Conservation (phyloP, 352 stramenopile species). For the Halophytophthora polymorphica region DNA sequence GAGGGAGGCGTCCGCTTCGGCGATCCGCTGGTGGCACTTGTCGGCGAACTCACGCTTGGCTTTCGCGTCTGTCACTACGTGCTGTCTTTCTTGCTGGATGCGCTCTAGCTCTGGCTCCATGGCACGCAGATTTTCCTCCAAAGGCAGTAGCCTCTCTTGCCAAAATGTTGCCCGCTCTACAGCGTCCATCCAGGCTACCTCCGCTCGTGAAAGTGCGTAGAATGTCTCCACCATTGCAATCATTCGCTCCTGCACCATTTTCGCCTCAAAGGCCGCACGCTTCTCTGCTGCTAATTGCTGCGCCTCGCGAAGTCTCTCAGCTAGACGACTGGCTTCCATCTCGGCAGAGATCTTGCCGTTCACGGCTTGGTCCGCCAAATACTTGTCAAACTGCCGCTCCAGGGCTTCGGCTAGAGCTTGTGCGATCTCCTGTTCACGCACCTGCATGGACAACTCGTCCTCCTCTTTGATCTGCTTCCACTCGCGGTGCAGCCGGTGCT, state of each 20-base stretch:
- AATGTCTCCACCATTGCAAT: constrained; percentile 60
- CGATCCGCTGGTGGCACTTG: constrained; percentile 35
- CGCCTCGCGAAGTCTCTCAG: constrained; percentile 43
- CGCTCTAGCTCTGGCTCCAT: constrained; percentile 44
- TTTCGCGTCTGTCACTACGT: constrained; percentile 53
- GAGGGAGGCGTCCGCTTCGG: constrained; percentile 32
- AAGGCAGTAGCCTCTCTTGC: constrained; percentile 12
- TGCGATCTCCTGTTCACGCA: constrained; percentile 51
- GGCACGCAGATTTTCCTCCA: constrained; percentile 27
- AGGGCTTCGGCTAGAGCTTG: constrained; percentile 37
- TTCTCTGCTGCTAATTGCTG: constrained; percentile 45
- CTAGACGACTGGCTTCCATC: constrained; percentile 37
- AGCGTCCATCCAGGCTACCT: constrained; percentile 53
- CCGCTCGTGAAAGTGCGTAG: constrained; percentile 22
- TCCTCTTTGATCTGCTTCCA: constrained; percentile 65
- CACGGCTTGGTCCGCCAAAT: constrained; percentile 53
- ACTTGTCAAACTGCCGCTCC: constrained; percentile 59
- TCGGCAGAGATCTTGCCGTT: constrained; percentile 47
- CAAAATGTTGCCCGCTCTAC: constrained; percentile 43
- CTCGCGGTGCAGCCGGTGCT: constrained; percentile 68
- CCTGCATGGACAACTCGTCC: constrained; percentile 55
- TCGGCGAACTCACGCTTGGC: constrained; percentile 44
- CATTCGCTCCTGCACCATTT: constrained; percentile 67
- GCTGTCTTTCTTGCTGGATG: constrained; percentile 43
- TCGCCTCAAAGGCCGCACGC: constrained; percentile 38